Percentiles rank a stretch among this genome's conserved stretches.
phyloP scores from a whole-genome alignment of 306 rosid genomes.

The Rosa lucieae region DNA sequence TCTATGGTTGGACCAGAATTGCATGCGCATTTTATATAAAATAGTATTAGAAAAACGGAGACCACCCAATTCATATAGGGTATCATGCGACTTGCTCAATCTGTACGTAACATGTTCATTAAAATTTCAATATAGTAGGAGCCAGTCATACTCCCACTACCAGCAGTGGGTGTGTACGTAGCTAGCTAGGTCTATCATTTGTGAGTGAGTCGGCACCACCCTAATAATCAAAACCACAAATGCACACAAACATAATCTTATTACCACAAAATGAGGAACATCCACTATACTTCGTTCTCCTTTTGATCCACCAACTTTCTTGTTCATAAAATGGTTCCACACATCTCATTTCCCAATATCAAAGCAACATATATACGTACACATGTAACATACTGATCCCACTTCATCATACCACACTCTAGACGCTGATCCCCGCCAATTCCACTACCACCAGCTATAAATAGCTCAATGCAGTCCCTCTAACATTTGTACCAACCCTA shows the following conservation, averaged over 20 bases:
- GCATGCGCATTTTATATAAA: not conserved
- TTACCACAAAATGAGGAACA: not conserved
- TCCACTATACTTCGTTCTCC: not conserved
- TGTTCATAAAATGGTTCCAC: not conserved
- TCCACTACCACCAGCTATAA: not conserved
- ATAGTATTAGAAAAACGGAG: not conserved
- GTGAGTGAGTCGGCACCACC: not conserved
- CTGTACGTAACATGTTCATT: not conserved
- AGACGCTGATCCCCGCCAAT: not conserved
- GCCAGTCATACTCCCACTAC: not conserved
- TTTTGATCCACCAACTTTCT: not conserved
- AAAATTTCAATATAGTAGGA: not conserved
- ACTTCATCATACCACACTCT: not conserved
- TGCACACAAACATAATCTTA: not conserved
- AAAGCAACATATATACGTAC: not conserved
- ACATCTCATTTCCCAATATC: not conserved
- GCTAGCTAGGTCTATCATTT: not conserved
- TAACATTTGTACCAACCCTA: not conserved
- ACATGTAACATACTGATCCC: not conserved
- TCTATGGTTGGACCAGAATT: not conserved
- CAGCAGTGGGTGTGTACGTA: not conserved
- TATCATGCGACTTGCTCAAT: not conserved
- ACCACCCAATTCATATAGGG: not conserved
- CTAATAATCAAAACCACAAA: not conserved
- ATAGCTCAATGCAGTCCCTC: not conserved